Base-by-base conservation (phyloP, 2,329 filamentous ascomycete genomes). In the Exophiala sideris region DNA sequence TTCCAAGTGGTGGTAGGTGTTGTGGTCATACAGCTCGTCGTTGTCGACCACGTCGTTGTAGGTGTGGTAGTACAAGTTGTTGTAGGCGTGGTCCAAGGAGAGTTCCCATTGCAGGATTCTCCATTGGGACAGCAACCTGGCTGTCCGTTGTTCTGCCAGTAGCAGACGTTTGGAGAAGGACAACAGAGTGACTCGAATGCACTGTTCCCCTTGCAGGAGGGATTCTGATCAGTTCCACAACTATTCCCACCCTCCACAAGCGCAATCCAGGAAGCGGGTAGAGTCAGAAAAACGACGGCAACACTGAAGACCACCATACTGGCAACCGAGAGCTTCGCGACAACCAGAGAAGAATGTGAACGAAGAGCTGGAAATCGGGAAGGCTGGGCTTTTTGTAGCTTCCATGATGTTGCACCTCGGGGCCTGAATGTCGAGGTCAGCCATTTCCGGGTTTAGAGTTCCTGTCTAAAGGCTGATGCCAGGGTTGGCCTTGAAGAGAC, bases 111-210 rank as follows among this genome's bases (percentile, higher is more conserved):
- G 38, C 65, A 67, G n/a, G 57, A 54, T 52, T 62, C 54, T 35
- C 64, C 65, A 20, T 59, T 50, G 1, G 64, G 62, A 59, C 65
- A 67, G 52, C 65, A 67, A 12, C 57, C 63, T 8, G 65, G 59
- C 2, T 52, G 45, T 5, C 65, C 63, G n/a, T 62, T 52, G 20
- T 63, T 57, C 20, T 60, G 56, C 58, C 62, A 66, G 59, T 66
- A 67, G 46, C 64, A 65, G 16, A 65, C 57, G 45, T 57, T 56
- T 16, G 62, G 62, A 40, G 52, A 59, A 10, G 57, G 52, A 47
- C 63, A 65, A 50, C 63, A 65, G 24, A 65, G 34, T 14, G 53
- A 38, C 33, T 63, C 61, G 33, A 65, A 58, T 33, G 50, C 35
- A 40, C 35, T 52, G 39, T 63, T 58, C 9, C 63, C 62, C 10